These are phyloP conservation scores for Brassica incana DNA, from an alignment of 345 rosid species.

Conservation along the genomic window DNA sequence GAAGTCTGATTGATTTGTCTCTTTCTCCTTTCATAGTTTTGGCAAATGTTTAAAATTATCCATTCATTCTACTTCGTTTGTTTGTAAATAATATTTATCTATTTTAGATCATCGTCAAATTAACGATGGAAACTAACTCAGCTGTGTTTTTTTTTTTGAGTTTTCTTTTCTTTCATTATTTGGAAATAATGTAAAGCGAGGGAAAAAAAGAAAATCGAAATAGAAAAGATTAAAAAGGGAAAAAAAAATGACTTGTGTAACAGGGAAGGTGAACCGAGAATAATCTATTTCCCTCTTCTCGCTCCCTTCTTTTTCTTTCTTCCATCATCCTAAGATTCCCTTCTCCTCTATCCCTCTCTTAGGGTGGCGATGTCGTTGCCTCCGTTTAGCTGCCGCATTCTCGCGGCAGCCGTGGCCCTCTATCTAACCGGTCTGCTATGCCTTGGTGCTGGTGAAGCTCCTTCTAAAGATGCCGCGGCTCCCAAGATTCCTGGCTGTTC, in stretches of 20 bases:
- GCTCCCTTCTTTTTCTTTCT: not conserved
- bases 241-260: slow-evolving; percentile 11
- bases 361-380: slow-evolving; percentile 37
- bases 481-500: slow-evolving; percentile 33
- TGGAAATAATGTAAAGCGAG: slow-evolving; percentile 23
- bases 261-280: slow-evolving; percentile 32
- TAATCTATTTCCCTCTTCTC: slow-evolving; percentile 12
- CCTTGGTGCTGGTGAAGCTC: slow-evolving; percentile 13
- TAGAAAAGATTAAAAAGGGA: not conserved
- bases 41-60: slow-evolving; percentile 14
- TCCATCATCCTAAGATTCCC: not conserved
- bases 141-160: slow-evolving; percentile 1
- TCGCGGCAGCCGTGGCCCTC: slow-evolving; percentile 22
- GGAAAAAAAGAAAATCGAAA: not conserved
- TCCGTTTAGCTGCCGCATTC: slow-evolving; percentile 31
- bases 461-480: slow-evolving; percentile 11
- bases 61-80: not conserved
- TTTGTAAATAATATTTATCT: slow-evolving; percentile 4
- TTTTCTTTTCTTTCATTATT: not conserved
- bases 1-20: slow-evolving; percentile 21
- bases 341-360: not conserved
- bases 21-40: slow-evolving; percentile 5
- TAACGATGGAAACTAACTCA: slow-evolving; percentile 13
- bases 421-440: slow-evolving; percentile 18
- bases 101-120: not conserved